Percentiles rank a stretch among this genome's conserved stretches.
phyloP scores from a whole-genome alignment of 495 filamentous ascomycete species.

The Penicillium waksmanii region DNA sequence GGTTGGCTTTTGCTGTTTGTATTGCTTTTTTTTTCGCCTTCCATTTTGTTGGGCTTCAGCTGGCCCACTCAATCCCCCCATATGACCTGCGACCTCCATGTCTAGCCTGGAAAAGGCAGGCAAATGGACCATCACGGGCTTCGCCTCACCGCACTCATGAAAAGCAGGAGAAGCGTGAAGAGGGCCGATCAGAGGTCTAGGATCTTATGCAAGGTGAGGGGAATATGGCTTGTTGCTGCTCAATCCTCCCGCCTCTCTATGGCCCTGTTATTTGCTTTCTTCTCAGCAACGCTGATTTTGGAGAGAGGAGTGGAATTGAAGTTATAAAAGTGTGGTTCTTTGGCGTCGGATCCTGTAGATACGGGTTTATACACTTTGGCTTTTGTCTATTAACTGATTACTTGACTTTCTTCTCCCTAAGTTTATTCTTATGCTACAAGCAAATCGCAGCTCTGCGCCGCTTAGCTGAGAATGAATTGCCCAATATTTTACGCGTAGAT shows the following conservation, averaged over 20 bases:
- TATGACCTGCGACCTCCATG: neutral
- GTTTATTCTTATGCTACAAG: too few species aligned
- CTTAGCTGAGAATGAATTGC: too few species aligned
- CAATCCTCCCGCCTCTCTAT: too few species aligned
- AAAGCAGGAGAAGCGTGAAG: too few species aligned
- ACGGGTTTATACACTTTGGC: conserved; percentile 36
- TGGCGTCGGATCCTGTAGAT: conserved; percentile 41
- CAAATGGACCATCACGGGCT: too few species aligned
- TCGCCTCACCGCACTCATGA: too few species aligned
- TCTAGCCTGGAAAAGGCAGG: neutral
- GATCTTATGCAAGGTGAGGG: too few species aligned
- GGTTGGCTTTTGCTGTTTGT: conserved; percentile 20
- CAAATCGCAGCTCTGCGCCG: too few species aligned
- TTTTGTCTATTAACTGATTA: conserved; percentile 16
- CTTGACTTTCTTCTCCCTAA: neutral
- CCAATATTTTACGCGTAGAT: neutral
- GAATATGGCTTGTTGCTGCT: neutral
- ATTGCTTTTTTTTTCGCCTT: conserved; percentile 5
- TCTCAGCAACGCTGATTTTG: conserved; percentile 12
- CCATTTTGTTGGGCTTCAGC: neutral
- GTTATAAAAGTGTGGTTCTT: conserved; percentile 34
- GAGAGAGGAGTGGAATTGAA: conserved; percentile 25
- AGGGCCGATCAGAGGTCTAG: too few species aligned
- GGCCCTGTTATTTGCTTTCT: conserved; percentile 6
- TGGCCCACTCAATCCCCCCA: neutral